Base-by-base conservation (phyloP, 148 eudicot species). In the Rhododendron vialii region DNA sequence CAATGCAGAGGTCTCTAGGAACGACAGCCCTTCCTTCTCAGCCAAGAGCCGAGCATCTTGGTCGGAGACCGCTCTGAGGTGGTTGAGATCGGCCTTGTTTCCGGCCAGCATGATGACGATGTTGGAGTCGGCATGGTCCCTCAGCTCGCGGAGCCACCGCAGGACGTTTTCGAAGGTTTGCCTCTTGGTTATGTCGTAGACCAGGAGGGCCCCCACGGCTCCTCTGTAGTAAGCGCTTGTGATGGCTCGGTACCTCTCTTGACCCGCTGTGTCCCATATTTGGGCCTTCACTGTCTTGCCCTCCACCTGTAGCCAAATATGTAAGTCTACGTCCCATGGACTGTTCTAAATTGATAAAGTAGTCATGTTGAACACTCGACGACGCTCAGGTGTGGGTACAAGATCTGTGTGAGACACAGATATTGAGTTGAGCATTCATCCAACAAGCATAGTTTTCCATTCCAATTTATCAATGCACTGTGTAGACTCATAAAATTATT, bases 181-280 rank as follows among this genome's bases (percentile, higher is more conserved):
- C 38, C 81, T 88, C 87, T 94, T 94, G 71, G 96, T 93, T 51
- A 93, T 89, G 92, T 94, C 93, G 57, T 89, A 92, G 1, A 92
- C 92, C 82, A 92, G 76, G 38, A 92, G 92, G 0, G 93, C 93
- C 17, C 97, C 98, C 7, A 91, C 93, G 3, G 98, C 96, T n/a
- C 98, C 96, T 84, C 98, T 89, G 84, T 95, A 95, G 80, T 95
- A 93, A 17, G 98, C 98, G 71, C 95, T 93, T 33, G 98, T 95
- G 84, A 95, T 95, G 71, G 98, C 98, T 85, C 98, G 88, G 86
- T 94, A 95, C 87, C 96, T 88, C 80, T 93, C 98, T 89, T 95
- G 98, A 7, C 98, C 98, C 0, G 93, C 93, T 9, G 92, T 92
- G 89, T 92, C 93, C 93, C 93, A 92, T 90, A 92, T 92, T 84